Evolutionary conservation across 2,329 filamentous ascomycete genomes (phyloP), one percentile per base, ranked within the genome.

Genomic region (Aspergillus alliaceus): DNA sequence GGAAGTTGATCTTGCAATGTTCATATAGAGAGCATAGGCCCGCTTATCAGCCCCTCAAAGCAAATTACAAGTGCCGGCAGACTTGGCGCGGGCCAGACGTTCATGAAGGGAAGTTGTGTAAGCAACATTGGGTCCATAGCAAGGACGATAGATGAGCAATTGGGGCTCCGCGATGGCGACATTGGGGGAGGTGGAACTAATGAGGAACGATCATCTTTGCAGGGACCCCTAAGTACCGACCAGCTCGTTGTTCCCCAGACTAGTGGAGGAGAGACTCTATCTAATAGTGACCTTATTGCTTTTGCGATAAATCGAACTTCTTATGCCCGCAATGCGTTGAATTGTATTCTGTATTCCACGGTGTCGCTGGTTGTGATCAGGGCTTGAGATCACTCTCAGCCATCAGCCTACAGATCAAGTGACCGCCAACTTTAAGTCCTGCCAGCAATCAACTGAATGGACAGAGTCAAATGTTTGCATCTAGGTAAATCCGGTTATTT

Each of bases 121-220:
- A 14, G 6, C 39, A 42, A 15, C 8, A 8, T 27, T 9, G 20
- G 9, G 40, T 29, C 22, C 42, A 53, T 34, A 35, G 18, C 22
- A 39, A 18, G 25, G 44, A 48, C 39, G 44, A 53, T 29, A 34
- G 57, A 66, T 66, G 64, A 65, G 64, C 62, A 65, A 65, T 61
- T 27, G 27, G 48, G 59, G 35, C 40, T 40, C 59, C 56, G 42
- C 54, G 58, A 66, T 66, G 63, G 50, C 59, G 64, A 62, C 52
- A 60, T 57, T 18, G 34, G 37, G 18, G n/a, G 44, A 29, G n/a
- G 22, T 48, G 40, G 51, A 39, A 40, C 51, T 27, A 50, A 40
- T 6, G 15, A 44, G 31, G 40, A 27, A 44, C n/a, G 40, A 44
- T 44, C 40, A 8, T 25, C 40, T 6, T 29, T 27, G 40, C 14